Base-by-base conservation (phyloP, 305 asterid species). In the Fraxinus velutina region DNA sequence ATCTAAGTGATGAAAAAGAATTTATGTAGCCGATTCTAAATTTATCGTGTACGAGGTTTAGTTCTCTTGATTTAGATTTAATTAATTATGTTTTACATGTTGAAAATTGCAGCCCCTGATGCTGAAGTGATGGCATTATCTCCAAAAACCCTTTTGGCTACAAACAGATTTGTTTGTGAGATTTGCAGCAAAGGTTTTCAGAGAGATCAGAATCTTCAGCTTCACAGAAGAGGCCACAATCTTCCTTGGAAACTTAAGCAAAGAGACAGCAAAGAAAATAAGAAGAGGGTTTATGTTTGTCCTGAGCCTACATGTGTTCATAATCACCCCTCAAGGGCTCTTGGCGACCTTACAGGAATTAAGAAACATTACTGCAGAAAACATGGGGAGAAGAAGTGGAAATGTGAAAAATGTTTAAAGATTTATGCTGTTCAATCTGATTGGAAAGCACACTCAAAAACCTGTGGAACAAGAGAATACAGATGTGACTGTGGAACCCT, bases 331-430 rank as follows among this genome's bases (percentile, higher is more conserved):
- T 88, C 96, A 0, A 87, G 98, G 86, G 98, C 98, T 17, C 85
- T 94, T 21, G 98, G 98, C 0, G 98, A 92, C 52, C 88, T 94
- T 3, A 94, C 98, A 0, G 97, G 98, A 33, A 92, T 94, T 86
- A 94, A 94, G 89, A 94, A 94, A 82, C 98, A 94, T 55, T 94
- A 78, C 66, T 91, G 94, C 88, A 82, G 98, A 78, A 94, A 94
- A 79, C 98, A 94, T 29, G 98, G 98, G 7, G 98, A 94, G 87
- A 94, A 94, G 89, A 94, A 94, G 66, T 94, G 97, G 94, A 92
- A 90, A 80, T 93, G 98, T 24, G 94, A 92, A 5, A 93, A 92
- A 74, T 93, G 97, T 66, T 88, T 93, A 0, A 92, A 94, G 88
- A 86, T 90, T 6, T 94, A 94, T 78, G 98, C 98, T 0, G 98